phyloP scores from a whole-genome alignment of 257 asterid species.

The Linderniella brevidens region DNA sequence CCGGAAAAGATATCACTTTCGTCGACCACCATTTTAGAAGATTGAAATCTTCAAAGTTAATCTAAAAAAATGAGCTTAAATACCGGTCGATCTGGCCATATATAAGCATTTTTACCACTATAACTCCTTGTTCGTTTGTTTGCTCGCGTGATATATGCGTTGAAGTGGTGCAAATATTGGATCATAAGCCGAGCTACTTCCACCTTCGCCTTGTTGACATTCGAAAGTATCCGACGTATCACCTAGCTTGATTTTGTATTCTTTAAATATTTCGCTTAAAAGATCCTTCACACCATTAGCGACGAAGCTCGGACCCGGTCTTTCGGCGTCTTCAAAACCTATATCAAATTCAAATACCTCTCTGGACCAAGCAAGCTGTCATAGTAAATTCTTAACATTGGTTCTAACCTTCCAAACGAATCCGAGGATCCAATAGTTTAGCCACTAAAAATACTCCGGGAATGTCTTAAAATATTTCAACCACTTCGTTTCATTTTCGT shows the following conservation, averaged over 20 bases:
- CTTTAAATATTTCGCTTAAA: too few species aligned
- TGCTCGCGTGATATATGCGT: too few species aligned
- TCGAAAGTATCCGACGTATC: too few species aligned
- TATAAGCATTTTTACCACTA: neutral
- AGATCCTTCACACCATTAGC: too few species aligned
- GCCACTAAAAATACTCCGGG: neutral
- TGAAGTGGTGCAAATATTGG: too few species aligned
- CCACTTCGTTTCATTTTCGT: neutral
- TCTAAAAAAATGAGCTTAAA: neutral
- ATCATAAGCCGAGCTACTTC: too few species aligned
- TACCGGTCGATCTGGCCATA: neutral
- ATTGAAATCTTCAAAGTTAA: neutral
- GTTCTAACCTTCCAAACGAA: neutral
- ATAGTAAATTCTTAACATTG: neutral
- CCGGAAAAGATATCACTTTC: neutral
- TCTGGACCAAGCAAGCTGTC: too few species aligned
- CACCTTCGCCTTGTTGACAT: too few species aligned
- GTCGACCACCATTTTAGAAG: neutral
- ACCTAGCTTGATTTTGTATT: too few species aligned
- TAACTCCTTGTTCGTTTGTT: too few species aligned
- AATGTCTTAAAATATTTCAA: neutral
- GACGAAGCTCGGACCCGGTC: neutral
- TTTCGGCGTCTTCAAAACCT: neutral
- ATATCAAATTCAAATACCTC: neutral
- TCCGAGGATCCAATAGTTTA: constrained; percentile 1